These are phyloP conservation scores for Naganishia vishniacii DNA, from an alignment of 768 basidiomycete genomes.

Conservation along the genomic window DNA sequence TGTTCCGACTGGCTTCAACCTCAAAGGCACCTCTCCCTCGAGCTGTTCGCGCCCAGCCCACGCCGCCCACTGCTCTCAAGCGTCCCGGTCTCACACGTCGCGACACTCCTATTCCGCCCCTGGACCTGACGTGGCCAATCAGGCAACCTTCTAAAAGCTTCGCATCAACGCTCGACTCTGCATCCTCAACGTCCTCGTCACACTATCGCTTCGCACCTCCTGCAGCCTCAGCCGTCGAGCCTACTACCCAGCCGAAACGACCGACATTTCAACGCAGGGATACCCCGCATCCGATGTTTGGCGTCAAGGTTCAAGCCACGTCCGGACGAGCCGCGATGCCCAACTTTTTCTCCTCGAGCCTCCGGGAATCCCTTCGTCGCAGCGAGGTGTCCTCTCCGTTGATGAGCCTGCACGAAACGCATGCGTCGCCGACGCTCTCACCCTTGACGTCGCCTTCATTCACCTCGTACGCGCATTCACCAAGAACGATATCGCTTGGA, in stretches of 20 bases:
- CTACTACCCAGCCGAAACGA: background rate
- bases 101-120: conserved; percentile 1
- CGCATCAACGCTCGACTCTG: background rate
- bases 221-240: background rate
- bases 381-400: background rate
- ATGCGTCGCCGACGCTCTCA: background rate
- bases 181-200: background rate
- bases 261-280: background rate
- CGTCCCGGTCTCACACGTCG: conserved; percentile 10
- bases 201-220: background rate
- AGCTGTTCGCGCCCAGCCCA: background rate
- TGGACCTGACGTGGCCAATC: background rate
- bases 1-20: background rate
- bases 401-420: background rate
- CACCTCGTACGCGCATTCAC: conserved; percentile 10
- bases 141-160: conserved; percentile 8
- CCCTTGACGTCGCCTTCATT: background rate
- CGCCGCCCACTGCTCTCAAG: background rate
- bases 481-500: background rate
- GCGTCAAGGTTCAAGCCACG: background rate
- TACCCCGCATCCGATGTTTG: conserved; percentile 3
- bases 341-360: conserved; percentile 12
- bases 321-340: background rate
- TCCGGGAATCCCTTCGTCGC: background rate
- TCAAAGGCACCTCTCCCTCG: background rate